Conservation (phyloP, 139 green algal species). For the Chlorella sorokiniana region DNA sequence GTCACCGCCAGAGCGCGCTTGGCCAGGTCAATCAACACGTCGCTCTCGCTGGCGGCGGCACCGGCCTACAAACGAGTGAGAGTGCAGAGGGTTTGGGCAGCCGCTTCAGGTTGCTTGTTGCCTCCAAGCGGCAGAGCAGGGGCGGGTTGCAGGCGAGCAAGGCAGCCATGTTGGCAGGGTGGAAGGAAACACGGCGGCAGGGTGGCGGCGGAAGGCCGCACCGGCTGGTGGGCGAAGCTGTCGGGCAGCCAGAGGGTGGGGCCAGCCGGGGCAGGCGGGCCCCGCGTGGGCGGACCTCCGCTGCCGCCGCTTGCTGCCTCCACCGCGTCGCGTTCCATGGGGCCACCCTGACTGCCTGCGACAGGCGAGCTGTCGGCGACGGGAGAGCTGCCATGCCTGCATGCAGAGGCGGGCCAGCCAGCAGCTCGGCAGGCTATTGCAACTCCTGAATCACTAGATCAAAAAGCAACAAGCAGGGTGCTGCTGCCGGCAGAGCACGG, state of each 20-base stretch:
- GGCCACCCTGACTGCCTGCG: no score
- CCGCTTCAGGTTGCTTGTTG: no score
- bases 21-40: neutral
- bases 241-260: neutral
- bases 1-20: constrained; percentile 15
- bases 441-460: no score
- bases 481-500: no score
- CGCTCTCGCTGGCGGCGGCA: neutral
- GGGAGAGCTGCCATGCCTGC: no score
- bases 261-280: neutral
- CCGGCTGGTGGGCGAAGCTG: neutral
- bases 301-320: neutral
- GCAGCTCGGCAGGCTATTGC: no score
- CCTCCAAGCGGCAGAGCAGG: no score
- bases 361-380: no score
- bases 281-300: neutral
- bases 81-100: no score
- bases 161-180: neutral
- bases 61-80: neutral
- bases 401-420: no score
- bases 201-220: neutral
- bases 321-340: neutral
- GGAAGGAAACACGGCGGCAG: neutral
- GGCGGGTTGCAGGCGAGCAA: no score
- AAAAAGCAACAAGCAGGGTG: no score